A percentile compares a stretch with the other conserved stretches of the same genome.
phyloP scores from a whole-genome alignment of 352 stramenopile genomes.

The Globisporangium nagaii region DNA sequence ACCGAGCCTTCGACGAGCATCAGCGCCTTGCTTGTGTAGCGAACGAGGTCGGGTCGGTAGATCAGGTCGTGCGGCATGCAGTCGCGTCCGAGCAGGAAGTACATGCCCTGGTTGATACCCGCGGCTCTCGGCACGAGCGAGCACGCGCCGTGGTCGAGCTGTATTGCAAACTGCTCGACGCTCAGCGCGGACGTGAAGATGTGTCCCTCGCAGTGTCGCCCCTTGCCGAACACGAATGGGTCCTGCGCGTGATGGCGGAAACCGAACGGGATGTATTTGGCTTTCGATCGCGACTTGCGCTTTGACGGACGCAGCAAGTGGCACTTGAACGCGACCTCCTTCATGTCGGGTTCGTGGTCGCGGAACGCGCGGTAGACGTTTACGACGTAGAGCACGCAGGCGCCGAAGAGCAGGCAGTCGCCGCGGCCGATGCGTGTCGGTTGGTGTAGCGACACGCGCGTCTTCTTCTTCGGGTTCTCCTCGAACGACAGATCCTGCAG shows the following conservation, averaged over 20 bases:
- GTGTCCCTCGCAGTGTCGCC: slow-evolving; percentile 46
- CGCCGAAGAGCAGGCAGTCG: slow-evolving; percentile 53
- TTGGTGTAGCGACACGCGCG: slow-evolving; percentile 38
- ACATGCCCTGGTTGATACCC: slow-evolving; percentile 65
- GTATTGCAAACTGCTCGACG: slow-evolving; percentile 61
- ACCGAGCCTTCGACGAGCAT: slow-evolving; percentile 63
- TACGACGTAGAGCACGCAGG: slow-evolving; percentile 46
- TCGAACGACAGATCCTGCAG: slow-evolving; percentile 73
- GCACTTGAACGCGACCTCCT: slow-evolving; percentile 54
- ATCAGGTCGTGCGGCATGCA: slow-evolving; percentile 26
- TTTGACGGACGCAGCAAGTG: slow-evolving; percentile 63
- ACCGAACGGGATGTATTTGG: slow-evolving; percentile 48
- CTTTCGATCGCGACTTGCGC: slow-evolving; percentile 36
- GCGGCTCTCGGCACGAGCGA: slow-evolving; percentile 47
- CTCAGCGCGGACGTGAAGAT: slow-evolving; percentile 49
- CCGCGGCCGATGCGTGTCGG: slow-evolving; percentile 47
- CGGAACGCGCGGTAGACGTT: slow-evolving; percentile 40
- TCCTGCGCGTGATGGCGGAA: slow-evolving; percentile 39
- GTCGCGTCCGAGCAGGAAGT: slow-evolving; percentile 61
- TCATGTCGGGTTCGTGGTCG: slow-evolving; percentile 54
- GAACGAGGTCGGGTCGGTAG: slow-evolving; percentile 38
- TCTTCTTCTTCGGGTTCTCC: slow-evolving; percentile 42
- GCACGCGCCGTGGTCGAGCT: slow-evolving; percentile 54
- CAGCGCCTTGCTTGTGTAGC: slow-evolving; percentile 64
- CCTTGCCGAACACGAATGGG: slow-evolving; percentile 54